These are phyloP conservation scores for Pleurotus tuoliensis DNA, from an alignment of 768 basidiomycete species.

Conservation along the genomic window DNA sequence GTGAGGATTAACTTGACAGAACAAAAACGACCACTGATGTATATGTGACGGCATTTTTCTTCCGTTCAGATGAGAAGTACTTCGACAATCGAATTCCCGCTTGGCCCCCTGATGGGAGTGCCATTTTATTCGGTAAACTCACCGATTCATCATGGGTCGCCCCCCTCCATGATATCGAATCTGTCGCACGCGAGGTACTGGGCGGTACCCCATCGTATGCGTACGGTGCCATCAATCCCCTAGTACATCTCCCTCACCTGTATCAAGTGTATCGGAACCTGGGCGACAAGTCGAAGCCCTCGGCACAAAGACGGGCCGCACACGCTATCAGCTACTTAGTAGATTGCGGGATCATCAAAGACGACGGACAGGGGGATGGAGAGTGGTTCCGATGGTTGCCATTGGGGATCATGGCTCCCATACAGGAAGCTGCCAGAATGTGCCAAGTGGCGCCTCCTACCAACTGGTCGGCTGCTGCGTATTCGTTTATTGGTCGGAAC, in stretches of 20 bases:
- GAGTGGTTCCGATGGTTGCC: slow-evolving; percentile 53
- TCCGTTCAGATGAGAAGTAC: slow-evolving; percentile 34
- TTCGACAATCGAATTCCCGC: slow-evolving; percentile 71
- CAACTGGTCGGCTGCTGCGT: slow-evolving; percentile 69
- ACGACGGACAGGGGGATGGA: slow-evolving; percentile 23
- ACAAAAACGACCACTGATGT: not conserved
- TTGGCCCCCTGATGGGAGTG: slow-evolving; percentile 75
- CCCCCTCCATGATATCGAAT: slow-evolving; percentile 38
- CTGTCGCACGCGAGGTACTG: slow-evolving; percentile 39
- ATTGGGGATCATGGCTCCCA: slow-evolving; percentile 68
- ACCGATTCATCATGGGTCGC: slow-evolving; percentile 69
- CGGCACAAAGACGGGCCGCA: slow-evolving; percentile 64
- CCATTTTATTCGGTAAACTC: slow-evolving; percentile 55
- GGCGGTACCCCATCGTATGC: slow-evolving; percentile 53
- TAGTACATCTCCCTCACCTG: slow-evolving; percentile 49
- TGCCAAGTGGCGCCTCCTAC: slow-evolving; percentile 77
- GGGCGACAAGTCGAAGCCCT: slow-evolving; percentile 45
- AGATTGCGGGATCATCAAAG: slow-evolving; percentile 33
- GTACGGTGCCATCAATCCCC: slow-evolving; percentile 60
- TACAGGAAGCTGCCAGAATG: slow-evolving; percentile 80
- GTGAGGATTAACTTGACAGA: slow-evolving; percentile 1
- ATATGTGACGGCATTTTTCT: slow-evolving; percentile 1
- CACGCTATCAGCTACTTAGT: slow-evolving; percentile 58
- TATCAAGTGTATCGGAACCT: slow-evolving; percentile 56
- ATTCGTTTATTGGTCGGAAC: slow-evolving; percentile 65